Conservation (phyloP, 345 rosid genomes). For the Eucalyptus sideroxylon region DNA sequence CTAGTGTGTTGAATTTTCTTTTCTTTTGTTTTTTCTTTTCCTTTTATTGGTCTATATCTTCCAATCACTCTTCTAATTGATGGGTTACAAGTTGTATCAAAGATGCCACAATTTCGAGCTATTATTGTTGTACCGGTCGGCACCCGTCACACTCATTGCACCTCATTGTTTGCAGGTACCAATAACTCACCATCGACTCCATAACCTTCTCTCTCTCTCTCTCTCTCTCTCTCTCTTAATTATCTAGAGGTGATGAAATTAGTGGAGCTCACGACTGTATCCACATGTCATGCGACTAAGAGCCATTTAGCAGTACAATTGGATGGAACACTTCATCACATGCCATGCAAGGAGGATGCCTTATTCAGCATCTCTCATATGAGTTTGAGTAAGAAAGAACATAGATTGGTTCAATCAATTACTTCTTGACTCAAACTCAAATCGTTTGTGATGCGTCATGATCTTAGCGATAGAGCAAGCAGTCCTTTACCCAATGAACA, state of each 20-base stretch:
- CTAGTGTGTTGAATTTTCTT: not conserved
- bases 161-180: not conserved
- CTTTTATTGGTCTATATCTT: not conserved
- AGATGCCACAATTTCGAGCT: not conserved
- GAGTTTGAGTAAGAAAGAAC: not conserved
- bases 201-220: not conserved
- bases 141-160: not conserved
- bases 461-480: not conserved
- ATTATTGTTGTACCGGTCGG: not conserved
- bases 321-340: not conserved
- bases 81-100: not conserved
- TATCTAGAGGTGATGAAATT: not conserved
- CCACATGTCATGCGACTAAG: not conserved
- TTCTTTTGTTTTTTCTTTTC: rapidly evolving
- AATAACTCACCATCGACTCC: not conserved
- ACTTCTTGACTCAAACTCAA: not conserved
- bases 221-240: not conserved
- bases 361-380: not conserved
- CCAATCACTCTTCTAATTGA: not conserved
- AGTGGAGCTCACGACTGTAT: not conserved
- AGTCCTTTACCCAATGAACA: not conserved
- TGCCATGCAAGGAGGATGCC: not conserved
- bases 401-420: not conserved
- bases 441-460: not conserved
- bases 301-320: not conserved